Percentiles rank a stretch among this genome's conserved stretches.
Conservation (phyloP, 108 stramenopile species). For the Pseudonitzschia multiseries region DNA sequence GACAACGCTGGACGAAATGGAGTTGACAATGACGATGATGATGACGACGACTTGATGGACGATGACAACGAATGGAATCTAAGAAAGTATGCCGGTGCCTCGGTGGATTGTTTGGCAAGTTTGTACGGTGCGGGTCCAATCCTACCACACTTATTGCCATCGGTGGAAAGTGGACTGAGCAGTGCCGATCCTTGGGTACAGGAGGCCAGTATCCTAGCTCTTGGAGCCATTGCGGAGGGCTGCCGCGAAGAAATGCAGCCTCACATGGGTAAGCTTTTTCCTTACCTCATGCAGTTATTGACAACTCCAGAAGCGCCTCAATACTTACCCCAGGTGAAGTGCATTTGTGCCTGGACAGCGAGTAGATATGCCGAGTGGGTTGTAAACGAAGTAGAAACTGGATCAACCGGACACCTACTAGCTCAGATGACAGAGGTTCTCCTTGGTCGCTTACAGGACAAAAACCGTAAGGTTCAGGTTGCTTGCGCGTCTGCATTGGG, state of each 20-base stretch:
- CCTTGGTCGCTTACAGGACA: conserved; percentile 57
- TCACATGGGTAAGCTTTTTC: conserved; percentile 76
- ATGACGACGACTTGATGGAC: conserved; percentile 56
- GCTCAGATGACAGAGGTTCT: conserved; percentile 76
- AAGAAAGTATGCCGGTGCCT: conserved; percentile 86
- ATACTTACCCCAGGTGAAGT: conserved; percentile 75
- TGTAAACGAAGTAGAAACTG: conserved; percentile 70
- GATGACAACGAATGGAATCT: conserved; percentile 89
- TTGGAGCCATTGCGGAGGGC: conserved; percentile 89
- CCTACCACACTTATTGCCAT: conserved; percentile 77
- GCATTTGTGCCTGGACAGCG: conserved; percentile 86
- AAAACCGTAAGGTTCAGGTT: conserved; percentile 82
- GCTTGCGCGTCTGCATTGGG: conserved; percentile 83
- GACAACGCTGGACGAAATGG: conserved; percentile 32
- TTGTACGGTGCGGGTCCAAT: conserved; percentile 67
- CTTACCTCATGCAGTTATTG: conserved; percentile 76
- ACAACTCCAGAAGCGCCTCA: conserved; percentile 41
- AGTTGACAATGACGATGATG: conserved; percentile 53
- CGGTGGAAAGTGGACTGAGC: conserved; percentile 68
- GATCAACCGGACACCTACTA: conserved; percentile 58
- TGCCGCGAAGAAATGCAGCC: conserved; percentile 74
- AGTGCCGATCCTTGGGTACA: conserved; percentile 83
- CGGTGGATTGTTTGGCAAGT: conserved; percentile 74
- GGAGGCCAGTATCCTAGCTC: conserved; percentile 86
- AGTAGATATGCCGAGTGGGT: conserved; percentile 84